Percentiles rank a stretch among this genome's conserved stretches.
These are phyloP conservation scores for Saccharomycopsis crataegensis DNA, from an alignment of 1,139 yeast genomes.

Conservation along the genomic window DNA sequence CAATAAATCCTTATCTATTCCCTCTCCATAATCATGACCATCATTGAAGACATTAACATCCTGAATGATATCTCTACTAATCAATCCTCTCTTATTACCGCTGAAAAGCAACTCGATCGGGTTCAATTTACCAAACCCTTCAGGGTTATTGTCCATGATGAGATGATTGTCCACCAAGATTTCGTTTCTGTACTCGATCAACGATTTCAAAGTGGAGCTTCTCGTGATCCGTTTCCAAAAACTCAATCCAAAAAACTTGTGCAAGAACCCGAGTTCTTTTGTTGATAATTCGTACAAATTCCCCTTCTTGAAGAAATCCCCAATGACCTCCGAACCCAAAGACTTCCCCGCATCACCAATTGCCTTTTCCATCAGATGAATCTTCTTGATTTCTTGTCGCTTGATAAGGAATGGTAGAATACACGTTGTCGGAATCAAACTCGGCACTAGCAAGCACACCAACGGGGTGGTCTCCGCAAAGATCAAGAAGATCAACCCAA, in stretches of 20 bases:
- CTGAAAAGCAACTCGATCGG: constrained; percentile 34
- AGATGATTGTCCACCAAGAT: constrained; percentile 38
- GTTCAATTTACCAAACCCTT: constrained; percentile 36
- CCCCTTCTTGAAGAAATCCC: constrained; percentile 5
- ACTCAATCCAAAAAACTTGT: constrained; percentile 7
- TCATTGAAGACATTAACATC: constrained; percentile 5
- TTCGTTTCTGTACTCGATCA: constrained; percentile 31
- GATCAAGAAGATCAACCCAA: constrained; percentile 48
- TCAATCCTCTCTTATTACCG: constrained; percentile 37
- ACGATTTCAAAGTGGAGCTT: not conserved
- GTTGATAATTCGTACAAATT: constrained; percentile 2
- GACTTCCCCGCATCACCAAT: not conserved
- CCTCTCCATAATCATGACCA: constrained; percentile 6
- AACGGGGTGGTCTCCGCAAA: constrained; percentile 62
- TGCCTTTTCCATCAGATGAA: not conserved
- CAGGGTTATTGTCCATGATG: constrained; percentile 27
- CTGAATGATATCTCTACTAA: constrained; percentile 18
- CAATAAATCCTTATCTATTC: not conserved
- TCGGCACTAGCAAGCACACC: constrained; percentile 51
- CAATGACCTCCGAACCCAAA: not conserved
- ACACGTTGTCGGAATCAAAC: constrained; percentile 65
- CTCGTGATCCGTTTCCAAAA: not conserved
- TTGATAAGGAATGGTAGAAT: constrained; percentile 43
- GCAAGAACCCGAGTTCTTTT: constrained; percentile 5
- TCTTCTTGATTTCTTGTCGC: constrained; percentile 20